These are phyloP conservation scores for Geotrichum histeridarum DNA, from an alignment of 1,139 yeast species.

Conservation along the genomic window DNA sequence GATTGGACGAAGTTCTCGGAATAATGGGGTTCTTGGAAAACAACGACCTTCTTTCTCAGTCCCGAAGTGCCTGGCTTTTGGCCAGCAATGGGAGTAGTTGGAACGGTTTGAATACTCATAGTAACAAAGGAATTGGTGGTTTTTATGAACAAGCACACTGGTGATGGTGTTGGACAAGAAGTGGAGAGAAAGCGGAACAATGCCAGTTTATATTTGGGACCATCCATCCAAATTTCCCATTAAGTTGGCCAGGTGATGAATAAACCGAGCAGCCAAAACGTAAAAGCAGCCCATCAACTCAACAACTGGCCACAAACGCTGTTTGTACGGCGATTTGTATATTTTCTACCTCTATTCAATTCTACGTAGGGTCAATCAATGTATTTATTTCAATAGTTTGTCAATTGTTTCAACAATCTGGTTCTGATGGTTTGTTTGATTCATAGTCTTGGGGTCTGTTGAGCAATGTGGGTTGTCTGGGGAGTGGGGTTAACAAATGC, in stretches of 20 bases:
- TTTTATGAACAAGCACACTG: background rate
- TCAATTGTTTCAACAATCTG: too few relatives aligned
- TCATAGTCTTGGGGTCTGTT: too few relatives aligned
- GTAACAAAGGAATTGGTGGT: background rate
- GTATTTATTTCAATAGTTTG: too few relatives aligned
- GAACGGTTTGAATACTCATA: slow-evolving; percentile 27
- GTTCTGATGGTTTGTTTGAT: too few relatives aligned
- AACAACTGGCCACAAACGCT: too few relatives aligned
- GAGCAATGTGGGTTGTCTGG: too few relatives aligned
- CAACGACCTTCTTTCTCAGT: slow-evolving; percentile 81
- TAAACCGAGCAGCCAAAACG: background rate
- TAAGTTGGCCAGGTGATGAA: background rate
- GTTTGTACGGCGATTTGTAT: too few relatives aligned
- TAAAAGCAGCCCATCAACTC: background rate
- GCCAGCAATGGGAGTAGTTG: slow-evolving; percentile 77
- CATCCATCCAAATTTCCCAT: too few relatives aligned
- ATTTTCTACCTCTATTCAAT: too few relatives aligned
- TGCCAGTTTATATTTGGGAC: background rate
- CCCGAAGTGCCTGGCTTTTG: slow-evolving; percentile 99
- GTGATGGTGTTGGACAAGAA: background rate
- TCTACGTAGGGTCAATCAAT: too few relatives aligned
- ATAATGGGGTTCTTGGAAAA: slow-evolving; percentile 74
- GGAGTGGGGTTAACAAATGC: too few relatives aligned
- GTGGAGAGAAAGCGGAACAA: background rate
- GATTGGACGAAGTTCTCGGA: slow-evolving; percentile 94